A percentile compares a stretch with the other conserved stretches of the same genome.
Evolutionary conservation across 805 yeast genomes (phyloP).

Genomic region (Metschnikowia vanudenii): DNA sequence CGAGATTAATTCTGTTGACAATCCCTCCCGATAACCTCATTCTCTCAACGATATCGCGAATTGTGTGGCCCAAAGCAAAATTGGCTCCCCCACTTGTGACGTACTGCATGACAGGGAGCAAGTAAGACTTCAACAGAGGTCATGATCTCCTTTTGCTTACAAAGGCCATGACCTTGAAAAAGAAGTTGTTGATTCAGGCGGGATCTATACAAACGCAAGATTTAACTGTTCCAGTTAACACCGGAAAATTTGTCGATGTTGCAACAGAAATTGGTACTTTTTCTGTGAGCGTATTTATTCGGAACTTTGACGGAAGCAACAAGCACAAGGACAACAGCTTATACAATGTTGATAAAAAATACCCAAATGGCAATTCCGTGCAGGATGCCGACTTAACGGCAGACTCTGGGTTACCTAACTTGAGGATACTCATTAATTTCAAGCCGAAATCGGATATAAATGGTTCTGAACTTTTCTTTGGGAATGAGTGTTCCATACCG

Average conservation of each 20-base stretch:
- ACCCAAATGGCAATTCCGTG: conserved; percentile 23
- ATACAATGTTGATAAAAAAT: conserved; percentile 28
- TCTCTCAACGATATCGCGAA: not conserved
- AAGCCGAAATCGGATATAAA: conserved; percentile 42
- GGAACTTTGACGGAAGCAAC: conserved; percentile 46
- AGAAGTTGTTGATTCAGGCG: conserved; percentile 35
- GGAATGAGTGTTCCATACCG: conserved; percentile 65
- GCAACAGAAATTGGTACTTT: conserved; percentile 39
- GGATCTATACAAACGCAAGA: conserved; percentile 25
- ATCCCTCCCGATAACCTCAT: not conserved
- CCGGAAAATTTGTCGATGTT: conserved; percentile 36
- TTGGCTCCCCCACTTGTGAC: conserved; percentile 3
- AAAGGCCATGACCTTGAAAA: conserved; percentile 12
- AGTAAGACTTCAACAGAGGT: not conserved
- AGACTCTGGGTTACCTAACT: conserved; percentile 24
- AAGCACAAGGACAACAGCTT: conserved; percentile 35
- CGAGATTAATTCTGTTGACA: too few relatives aligned
- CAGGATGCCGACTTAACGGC: not conserved
- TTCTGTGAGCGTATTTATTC: conserved; percentile 42
- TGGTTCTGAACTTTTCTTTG: conserved; percentile 60
- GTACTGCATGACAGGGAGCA: conserved; percentile 8
- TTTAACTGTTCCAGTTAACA: conserved; percentile 44
- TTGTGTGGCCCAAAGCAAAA: not conserved
- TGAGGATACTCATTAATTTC: conserved; percentile 37
- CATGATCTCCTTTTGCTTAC: not conserved